A percentile compares a stretch with the other conserved stretches of the same genome.
phyloP scores from a whole-genome alignment of 164 flowering plant genomes.

The Houttuynia cordata region DNA sequence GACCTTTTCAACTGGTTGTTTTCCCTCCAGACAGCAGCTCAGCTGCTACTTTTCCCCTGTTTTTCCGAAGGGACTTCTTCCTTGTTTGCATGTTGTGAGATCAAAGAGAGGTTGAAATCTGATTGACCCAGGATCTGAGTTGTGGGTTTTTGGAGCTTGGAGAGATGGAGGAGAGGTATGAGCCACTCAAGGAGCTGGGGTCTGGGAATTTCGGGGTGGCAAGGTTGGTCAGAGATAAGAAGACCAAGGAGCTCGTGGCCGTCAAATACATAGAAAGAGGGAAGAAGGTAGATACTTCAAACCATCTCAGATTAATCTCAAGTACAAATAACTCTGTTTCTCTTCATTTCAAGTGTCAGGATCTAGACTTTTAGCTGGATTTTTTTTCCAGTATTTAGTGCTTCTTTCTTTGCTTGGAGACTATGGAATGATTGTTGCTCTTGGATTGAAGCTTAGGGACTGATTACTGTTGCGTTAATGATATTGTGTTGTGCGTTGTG shows the following conservation, averaged over 20 bases:
- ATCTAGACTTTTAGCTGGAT: too few relatives aligned
- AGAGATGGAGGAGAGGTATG: constrained; percentile 41
- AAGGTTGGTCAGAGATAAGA: constrained; percentile 42
- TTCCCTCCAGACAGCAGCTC: too few relatives aligned
- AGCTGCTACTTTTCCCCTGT: too few relatives aligned
- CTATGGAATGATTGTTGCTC: too few relatives aligned
- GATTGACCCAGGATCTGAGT: neutral
- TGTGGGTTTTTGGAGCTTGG: neutral
- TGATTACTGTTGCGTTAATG: neutral
- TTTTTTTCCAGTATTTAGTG: too few relatives aligned
- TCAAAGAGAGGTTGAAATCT: neutral
- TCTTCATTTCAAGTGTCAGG: too few relatives aligned
- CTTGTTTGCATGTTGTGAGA: neutral
- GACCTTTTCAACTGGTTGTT: too few relatives aligned
- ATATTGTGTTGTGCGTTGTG: too few relatives aligned
- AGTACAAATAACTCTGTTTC: too few relatives aligned
- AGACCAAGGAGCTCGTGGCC: constrained; percentile 46
- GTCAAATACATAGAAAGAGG: constrained; percentile 47
- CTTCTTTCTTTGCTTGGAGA: too few relatives aligned
- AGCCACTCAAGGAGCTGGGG: constrained; percentile 40
- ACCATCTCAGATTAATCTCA: too few relatives aligned
- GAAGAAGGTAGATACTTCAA: constrained; percentile 22
- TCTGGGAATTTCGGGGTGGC: constrained; percentile 51
- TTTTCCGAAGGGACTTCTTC: neutral
- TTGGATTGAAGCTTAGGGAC: too few relatives aligned